phyloP scores from a whole-genome alignment of 495 filamentous ascomycete genomes.

The Amorphotheca resinae region DNA sequence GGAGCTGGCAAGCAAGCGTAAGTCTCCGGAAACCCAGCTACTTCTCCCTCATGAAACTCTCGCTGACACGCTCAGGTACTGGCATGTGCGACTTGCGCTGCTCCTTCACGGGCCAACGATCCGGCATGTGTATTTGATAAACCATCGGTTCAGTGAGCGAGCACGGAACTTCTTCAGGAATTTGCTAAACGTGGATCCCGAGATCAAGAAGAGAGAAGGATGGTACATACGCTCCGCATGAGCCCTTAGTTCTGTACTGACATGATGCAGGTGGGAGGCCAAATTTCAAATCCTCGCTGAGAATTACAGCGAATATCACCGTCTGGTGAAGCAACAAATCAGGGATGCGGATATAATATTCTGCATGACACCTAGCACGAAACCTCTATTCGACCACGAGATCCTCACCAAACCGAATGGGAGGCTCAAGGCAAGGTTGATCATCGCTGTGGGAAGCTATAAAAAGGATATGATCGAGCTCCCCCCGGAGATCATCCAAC shows the following conservation, averaged over 20 bases:
- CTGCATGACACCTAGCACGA: constrained; percentile 44
- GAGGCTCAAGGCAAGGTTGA: constrained; percentile 60
- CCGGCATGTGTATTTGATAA: constrained; percentile 67
- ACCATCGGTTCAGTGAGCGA: constrained; percentile 50
- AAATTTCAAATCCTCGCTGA: constrained; percentile 56
- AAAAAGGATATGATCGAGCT: constrained; percentile 78
- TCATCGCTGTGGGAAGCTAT: constrained; percentile 75
- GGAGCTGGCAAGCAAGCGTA: constrained; percentile 76
- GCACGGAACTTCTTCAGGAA: constrained; percentile 42
- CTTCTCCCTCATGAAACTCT: not conserved
- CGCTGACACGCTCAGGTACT: constrained; percentile 35
- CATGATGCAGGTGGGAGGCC: not conserved
- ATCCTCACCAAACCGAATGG: constrained; percentile 56
- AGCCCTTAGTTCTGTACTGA: constrained; percentile 30
- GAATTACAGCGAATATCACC: constrained; percentile 55
- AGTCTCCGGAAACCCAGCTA: not conserved
- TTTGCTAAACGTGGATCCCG: constrained; percentile 41
- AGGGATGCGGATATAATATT: constrained; percentile 65
- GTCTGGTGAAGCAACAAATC: constrained; percentile 54
- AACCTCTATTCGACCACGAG: constrained; percentile 35
- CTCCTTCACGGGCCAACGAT: constrained; percentile 60
- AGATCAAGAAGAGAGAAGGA: constrained; percentile 39
- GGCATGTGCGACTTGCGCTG: constrained; percentile 78
- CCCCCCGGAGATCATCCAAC: constrained; percentile 57
- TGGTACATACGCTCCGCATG: constrained; percentile 20